Conservation (phyloP, 2,329 filamentous ascomycete species). For the Epichloe gansuensis region DNA sequence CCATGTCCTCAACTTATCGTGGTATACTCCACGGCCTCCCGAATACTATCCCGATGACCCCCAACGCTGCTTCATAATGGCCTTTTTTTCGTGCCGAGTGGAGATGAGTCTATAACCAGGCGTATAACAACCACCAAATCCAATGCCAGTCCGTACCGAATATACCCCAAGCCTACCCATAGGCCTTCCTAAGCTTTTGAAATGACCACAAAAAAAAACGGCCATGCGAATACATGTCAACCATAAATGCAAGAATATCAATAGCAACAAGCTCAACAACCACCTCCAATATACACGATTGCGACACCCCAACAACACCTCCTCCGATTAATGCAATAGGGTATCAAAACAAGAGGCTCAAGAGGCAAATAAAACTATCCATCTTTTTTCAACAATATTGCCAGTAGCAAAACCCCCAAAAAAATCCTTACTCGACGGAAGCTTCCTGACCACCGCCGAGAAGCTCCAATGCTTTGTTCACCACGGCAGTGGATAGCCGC, state of each 20-base stretch:
- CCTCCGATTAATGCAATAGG: slow-evolving; percentile 9
- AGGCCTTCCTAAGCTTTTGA: slow-evolving; percentile 13
- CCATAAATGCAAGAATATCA: slow-evolving; percentile 1
- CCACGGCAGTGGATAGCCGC: slow-evolving; percentile 83
- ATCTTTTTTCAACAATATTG: slow-evolving; percentile 10
- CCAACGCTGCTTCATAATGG: slow-evolving; percentile 18
- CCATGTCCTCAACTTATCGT: slow-evolving; percentile 13
- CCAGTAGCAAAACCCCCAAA: slow-evolving; percentile 7
- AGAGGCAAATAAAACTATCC: slow-evolving; percentile 1
- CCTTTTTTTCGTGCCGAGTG: slow-evolving; percentile 31
- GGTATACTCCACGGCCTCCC: slow-evolving; percentile 5
- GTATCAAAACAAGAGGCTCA: slow-evolving; percentile 14
- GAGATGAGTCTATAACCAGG: slow-evolving; percentile 35
- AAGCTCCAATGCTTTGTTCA: slow-evolving; percentile 86
- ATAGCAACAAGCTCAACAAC: slow-evolving; percentile 1
- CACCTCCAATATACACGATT: slow-evolving; percentile 8
- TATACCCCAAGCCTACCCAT: slow-evolving; percentile 2
- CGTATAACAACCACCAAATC: slow-evolving; percentile 12
- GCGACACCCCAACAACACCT: slow-evolving; percentile 12
- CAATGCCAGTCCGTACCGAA: slow-evolving; percentile 5
- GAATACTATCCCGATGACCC: slow-evolving; percentile 7
- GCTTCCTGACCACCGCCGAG: slow-evolving; percentile 48
- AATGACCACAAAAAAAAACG: slow-evolving; percentile 15
- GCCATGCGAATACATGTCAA: slow-evolving; percentile 12
- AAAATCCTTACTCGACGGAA: slow-evolving; percentile 13